Conservation (phyloP, 108 stramenopile genomes). For the Skeletonema menzelii region DNA sequence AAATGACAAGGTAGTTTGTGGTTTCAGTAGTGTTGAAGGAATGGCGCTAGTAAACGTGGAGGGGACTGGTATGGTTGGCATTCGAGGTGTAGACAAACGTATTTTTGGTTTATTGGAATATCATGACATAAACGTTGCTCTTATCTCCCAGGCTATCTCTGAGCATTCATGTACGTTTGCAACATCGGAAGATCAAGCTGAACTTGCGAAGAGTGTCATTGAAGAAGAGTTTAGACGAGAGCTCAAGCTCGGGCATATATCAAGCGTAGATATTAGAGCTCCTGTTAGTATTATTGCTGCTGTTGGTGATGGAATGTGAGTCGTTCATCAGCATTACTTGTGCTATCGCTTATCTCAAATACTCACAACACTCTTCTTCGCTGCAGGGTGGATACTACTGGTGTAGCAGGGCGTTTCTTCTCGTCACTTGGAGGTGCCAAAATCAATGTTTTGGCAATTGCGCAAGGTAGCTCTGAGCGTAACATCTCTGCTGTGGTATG, state of each 20-base stretch:
- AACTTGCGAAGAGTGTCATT: slow-evolving; percentile 61
- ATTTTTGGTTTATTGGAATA: slow-evolving; percentile 78
- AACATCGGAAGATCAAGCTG: slow-evolving; percentile 50
- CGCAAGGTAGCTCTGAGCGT: slow-evolving; percentile 80
- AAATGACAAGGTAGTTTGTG: slow-evolving; percentile 72
- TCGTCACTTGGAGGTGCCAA: slow-evolving; percentile 80
- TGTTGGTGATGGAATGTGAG: slow-evolving; percentile 86
- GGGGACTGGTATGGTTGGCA: slow-evolving; percentile 86
- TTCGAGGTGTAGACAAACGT: slow-evolving; percentile 74
- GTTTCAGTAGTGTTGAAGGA: slow-evolving; percentile 82
- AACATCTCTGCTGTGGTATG: slow-evolving; percentile 86
- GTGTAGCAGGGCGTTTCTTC: slow-evolving; percentile 87
- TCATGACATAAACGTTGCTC: slow-evolving; percentile 68
- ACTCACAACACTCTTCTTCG: not conserved
- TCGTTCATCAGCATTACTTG: not conserved
- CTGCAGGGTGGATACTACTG: slow-evolving; percentile 44
- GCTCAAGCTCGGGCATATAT: slow-evolving; percentile 48
- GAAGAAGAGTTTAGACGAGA: slow-evolving; percentile 80
- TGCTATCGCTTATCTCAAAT: not conserved
- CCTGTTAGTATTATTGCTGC: slow-evolving; percentile 92
- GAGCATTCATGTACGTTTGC: slow-evolving; percentile 90
- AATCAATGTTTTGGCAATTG: slow-evolving; percentile 86
- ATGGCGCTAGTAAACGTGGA: slow-evolving; percentile 92
- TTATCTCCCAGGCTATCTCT: slow-evolving; percentile 89
- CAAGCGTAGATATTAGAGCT: slow-evolving; percentile 52